Evolutionary conservation across 257 asterid species (phyloP), one percentile per base, ranked within the genome.

Genomic region (Rubia yunnanensis): DNA sequence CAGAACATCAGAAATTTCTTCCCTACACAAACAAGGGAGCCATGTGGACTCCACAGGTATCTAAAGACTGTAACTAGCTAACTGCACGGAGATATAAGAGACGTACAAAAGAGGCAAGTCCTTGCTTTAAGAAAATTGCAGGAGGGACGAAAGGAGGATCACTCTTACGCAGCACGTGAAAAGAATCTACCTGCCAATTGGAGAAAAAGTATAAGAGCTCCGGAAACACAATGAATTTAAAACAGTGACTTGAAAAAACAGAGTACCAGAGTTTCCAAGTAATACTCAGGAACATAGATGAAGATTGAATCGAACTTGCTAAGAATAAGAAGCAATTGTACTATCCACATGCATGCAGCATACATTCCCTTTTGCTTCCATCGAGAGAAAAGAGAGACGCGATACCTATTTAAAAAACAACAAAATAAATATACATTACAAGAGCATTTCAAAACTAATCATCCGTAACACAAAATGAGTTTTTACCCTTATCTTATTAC

Each of bases 341-440:
- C 97, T 70, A 87, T 81, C 97, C 97, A 92, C 94, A 89, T 81
- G 89, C 98, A 92, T 4, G 88, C 59, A 7, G 95, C 97, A 57
- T 89, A 92, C 87, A 89, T 83, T 67, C 97, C 98, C 81, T 96
- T 87, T 81, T 85, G 98, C 83, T 89, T 92, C 97, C 97, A 92
- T 67, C 84, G 89, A 61, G 96, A 84, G 72, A 85, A 84, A 65
- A 92, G 87, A 64, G 95, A 87, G 34, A 83, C 75, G 44, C 98
- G 96, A 61, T 81, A 89, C 98, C 98, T 92, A 84, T 82, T 70
- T 59, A 27, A n/a, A n/a, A n/a, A 35, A 28, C 8, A 30, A 7
- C 55, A 39, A 39, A 23, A 5, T 63, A 24, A 5, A 24, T 1
- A 30, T 30, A 31, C 41, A 58, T 57, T 4, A 55, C 4, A 55